These are phyloP conservation scores for Salicornia ramosissima DNA, from an alignment of 148 eudicot genomes.

Conservation along the genomic window DNA sequence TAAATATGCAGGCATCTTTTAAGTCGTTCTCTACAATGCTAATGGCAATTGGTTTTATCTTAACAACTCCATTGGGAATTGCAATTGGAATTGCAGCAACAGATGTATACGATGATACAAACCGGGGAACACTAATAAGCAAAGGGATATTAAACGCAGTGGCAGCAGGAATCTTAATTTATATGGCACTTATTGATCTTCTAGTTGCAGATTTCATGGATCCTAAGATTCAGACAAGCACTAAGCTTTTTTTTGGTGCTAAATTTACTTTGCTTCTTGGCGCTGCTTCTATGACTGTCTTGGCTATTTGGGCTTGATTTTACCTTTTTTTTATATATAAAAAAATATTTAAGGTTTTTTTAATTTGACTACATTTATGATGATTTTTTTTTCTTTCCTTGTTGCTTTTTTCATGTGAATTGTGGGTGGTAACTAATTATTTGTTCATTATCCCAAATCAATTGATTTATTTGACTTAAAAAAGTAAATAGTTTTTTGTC, in stretches of 20 bases:
- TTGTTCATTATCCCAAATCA: too few species aligned
- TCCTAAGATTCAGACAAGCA: constrained; percentile 26
- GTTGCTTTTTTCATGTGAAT: too few species aligned
- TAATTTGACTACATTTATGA: too few species aligned
- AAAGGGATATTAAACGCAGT: constrained; percentile 32
- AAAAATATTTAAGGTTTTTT: too few species aligned
- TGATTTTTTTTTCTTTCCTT: too few species aligned
- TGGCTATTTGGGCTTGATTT: constrained; percentile 35
- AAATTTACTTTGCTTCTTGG: constrained; percentile 23
- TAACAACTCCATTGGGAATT: constrained; percentile 40
- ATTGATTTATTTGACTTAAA: too few species aligned
- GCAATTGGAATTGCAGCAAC: constrained; percentile 34
- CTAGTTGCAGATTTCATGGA: constrained; percentile 45
- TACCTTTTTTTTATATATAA: too few species aligned
- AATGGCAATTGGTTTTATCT: constrained; percentile 36
- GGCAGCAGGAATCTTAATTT: constrained; percentile 40
- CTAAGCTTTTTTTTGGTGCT: constrained; percentile 31
- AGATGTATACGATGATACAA: constrained; percentile 27
- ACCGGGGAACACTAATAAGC: constrained; percentile 30
- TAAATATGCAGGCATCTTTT: constrained; percentile 41
- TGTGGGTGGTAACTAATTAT: too few species aligned
- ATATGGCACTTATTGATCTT: constrained; percentile 46
- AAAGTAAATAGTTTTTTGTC: too few species aligned
- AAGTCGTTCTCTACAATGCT: constrained; percentile 20
- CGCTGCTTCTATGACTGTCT: constrained; percentile 37